Evolutionary conservation across 1,284 basidiomycete species (phyloP).

Genomic region (Puccinia triticina): DNA sequence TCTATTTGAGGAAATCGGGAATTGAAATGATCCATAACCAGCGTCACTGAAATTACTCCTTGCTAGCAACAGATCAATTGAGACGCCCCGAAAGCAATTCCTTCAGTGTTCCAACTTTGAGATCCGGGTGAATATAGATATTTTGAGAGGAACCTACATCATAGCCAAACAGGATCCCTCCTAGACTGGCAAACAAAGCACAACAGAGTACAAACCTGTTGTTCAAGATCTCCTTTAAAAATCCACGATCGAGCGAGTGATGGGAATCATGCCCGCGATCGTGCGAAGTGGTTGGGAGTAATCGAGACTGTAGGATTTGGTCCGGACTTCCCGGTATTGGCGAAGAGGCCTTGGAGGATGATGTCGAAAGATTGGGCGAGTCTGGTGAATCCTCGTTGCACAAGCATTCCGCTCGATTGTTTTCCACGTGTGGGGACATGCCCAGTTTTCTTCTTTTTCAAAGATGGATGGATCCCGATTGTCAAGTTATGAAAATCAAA

Average conservation of each 20-base stretch:
- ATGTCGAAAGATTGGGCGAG: no score
- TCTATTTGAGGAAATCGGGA: slow-evolving; percentile 57
- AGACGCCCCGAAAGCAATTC: slow-evolving; percentile 17
- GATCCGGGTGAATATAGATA: background rate
- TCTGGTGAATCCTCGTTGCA: no score
- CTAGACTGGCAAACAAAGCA: slow-evolving; percentile 47
- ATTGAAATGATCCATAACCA: slow-evolving; percentile 58
- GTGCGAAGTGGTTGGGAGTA: background rate
- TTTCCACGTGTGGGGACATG: no score
- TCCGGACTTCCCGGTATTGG: background rate
- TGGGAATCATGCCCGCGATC: background rate
- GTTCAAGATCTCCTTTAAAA: slow-evolving; percentile 18
- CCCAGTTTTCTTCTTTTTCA: no score
- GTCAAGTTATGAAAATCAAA: no score
- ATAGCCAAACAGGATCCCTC: slow-evolving; percentile 51
- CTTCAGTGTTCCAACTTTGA: background rate
- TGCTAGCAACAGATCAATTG: slow-evolving; percentile 55
- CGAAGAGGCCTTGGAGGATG: background rate
- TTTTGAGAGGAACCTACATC: slow-evolving; percentile 20
- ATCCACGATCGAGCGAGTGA: background rate
- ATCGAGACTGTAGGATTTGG: background rate
- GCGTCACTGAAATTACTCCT: slow-evolving; percentile 58
- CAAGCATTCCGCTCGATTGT: no score
- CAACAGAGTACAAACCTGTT: slow-evolving; percentile 39
- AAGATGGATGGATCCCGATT: no score